Conservation (phyloP, 345 rosid genomes). For the Gossypium thurberi region DNA sequence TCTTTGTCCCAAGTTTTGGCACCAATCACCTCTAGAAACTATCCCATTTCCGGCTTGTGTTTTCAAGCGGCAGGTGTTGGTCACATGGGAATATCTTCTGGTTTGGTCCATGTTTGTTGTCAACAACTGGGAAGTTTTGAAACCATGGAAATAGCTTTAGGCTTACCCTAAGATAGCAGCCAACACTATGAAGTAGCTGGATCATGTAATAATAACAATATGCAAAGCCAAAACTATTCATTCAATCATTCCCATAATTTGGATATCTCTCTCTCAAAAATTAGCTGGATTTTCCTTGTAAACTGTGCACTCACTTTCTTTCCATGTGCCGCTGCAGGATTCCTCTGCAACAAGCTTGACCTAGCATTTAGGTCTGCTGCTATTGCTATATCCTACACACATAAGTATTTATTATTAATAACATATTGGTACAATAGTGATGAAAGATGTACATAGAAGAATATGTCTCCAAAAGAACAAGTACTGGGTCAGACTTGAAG, state of each 20-base stretch:
- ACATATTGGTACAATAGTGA: no score
- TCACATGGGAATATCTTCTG: neutral
- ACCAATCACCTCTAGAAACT: neutral
- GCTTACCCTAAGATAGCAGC: neutral
- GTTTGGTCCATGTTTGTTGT: neutral
- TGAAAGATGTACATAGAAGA: no score
- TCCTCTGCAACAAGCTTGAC: neutral
- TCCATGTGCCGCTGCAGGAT: conserved; percentile 1
- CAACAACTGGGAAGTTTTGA: neutral
- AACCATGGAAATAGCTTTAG: neutral
- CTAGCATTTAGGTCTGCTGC: neutral
- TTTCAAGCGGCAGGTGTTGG: neutral
- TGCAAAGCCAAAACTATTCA: neutral
- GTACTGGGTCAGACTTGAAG: no score
- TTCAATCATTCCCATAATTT: neutral
- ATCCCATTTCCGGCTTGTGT: neutral
- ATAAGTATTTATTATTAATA: neutral
- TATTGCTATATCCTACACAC: neutral
- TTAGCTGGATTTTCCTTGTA: conserved; percentile 3
- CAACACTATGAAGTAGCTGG: neutral
- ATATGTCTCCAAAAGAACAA: no score
- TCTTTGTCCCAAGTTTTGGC: conserved; percentile 11
- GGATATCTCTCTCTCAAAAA: neutral
- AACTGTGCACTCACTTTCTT: neutral
- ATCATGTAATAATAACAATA: neutral